These are phyloP conservation scores for Chrysosporium queenslandicum DNA, from an alignment of 2,329 filamentous ascomycete genomes.

Conservation along the genomic window DNA sequence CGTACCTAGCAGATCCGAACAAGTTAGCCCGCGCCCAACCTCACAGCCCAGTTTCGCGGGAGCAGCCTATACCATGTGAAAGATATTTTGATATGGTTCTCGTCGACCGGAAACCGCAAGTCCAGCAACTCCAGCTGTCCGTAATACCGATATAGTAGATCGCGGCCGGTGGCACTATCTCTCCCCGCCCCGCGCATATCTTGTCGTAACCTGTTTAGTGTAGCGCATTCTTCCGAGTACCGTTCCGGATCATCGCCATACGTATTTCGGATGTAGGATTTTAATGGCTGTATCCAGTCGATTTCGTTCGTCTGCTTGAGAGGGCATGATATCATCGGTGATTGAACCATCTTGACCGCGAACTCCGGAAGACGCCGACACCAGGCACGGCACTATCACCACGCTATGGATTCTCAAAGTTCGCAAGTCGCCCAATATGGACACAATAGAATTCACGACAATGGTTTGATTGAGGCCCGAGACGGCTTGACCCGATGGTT, in stretches of 20 bases:
- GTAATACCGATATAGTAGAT: constrained; percentile 94
- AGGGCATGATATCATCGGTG: constrained; percentile 90
- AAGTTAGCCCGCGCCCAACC: background rate
- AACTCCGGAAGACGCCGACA: background rate
- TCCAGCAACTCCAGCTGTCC: constrained; percentile 92
- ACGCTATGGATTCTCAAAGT: constrained; percentile 8
- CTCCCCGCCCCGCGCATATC: constrained; percentile 97
- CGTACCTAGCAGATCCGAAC: constrained; percentile 58
- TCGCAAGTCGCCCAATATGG: background rate
- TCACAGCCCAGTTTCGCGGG: background rate
- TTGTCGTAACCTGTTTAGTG: constrained; percentile 87
- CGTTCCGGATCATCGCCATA: constrained; percentile 96
- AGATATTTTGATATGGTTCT: constrained; percentile 97
- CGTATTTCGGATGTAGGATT: constrained; percentile 82
- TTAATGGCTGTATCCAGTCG: constrained; percentile 89
- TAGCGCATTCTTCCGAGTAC: constrained; percentile 90
- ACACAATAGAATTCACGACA: background rate
- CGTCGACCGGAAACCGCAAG: constrained; percentile 89
- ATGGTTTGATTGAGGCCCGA: background rate
- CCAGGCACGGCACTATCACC: background rate
- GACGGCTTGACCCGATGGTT: background rate
- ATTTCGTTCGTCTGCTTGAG: constrained; percentile 94
- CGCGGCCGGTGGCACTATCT: constrained; percentile 85
- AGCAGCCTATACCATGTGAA: constrained; percentile 71
- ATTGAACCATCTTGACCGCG: constrained; percentile 57